These are phyloP conservation scores for Cenococcum geophilum DNA, from an alignment of 495 filamentous ascomycete species.

Conservation along the genomic window DNA sequence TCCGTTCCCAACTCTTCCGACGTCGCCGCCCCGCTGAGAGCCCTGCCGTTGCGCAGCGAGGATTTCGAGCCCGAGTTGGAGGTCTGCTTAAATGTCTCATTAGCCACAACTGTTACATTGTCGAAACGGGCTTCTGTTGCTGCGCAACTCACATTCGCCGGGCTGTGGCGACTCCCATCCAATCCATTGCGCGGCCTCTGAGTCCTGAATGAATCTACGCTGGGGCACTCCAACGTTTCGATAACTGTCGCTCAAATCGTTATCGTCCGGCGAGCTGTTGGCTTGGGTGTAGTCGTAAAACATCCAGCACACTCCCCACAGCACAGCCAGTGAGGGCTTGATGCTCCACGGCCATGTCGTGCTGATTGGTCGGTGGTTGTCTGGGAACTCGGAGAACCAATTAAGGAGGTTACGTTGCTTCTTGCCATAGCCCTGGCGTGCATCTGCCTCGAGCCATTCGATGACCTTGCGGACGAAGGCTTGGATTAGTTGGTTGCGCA, in stretches of 20 bases:
- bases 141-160: constrained; percentile 20
- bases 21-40: background rate
- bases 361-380: constrained; percentile 41
- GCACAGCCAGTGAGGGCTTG: constrained; percentile 45
- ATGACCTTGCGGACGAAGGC: constrained; percentile 21
- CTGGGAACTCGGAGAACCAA: constrained; percentile 39
- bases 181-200: constrained; percentile 8
- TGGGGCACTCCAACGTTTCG: constrained; percentile 17
- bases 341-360: constrained; percentile 52
- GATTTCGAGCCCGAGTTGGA: constrained; percentile 22
- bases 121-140: background rate
- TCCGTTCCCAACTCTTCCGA: background rate
- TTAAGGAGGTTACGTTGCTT: constrained; percentile 18
- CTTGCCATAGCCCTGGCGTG: constrained; percentile 12
- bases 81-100: constrained; percentile 21
- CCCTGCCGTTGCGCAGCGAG: constrained; percentile 7
- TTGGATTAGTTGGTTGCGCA: constrained; percentile 20
- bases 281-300: constrained; percentile 35
- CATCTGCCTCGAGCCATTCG: constrained; percentile 16
- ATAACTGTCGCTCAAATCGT: background rate
- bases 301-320: constrained; percentile 56
- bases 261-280: constrained; percentile 2
- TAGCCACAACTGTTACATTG: constrained; percentile 10
- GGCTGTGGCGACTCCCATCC: constrained; percentile 8
- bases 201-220: constrained; percentile 13